A percentile compares a stretch with the other conserved stretches of the same genome.
Conservation (phyloP, 2,329 filamentous ascomycete species). For the Penicillium sp. region DNA sequence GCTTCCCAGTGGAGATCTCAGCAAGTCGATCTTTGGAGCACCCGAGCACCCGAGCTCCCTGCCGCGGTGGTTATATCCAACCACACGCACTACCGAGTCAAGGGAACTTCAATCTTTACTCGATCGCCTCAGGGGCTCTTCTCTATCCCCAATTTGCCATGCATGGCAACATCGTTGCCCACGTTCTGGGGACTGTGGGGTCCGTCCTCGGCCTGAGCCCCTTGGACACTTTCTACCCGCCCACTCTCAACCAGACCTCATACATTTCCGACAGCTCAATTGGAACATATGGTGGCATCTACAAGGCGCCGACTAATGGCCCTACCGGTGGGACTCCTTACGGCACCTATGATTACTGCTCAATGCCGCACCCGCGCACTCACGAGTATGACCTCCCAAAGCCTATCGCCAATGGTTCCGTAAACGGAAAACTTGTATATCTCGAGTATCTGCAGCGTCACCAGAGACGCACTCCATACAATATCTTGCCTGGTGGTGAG, state of each 20-base stretch:
- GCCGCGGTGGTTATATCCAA: conserved; percentile 3
- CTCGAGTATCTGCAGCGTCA: conserved; percentile 40
- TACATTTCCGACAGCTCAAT: conserved; percentile 35
- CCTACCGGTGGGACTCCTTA: conserved; percentile 21
- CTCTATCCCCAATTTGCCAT: conserved; percentile 3
- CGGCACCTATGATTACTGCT: conserved; percentile 39
- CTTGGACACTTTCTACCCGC: conserved; percentile 33
- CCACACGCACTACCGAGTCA: background rate
- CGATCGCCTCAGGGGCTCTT: background rate
- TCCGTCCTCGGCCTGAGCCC: conserved; percentile 12
- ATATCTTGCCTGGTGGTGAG: conserved; percentile 38
- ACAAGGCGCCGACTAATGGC: conserved; percentile 25
- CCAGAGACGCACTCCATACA: conserved; percentile 38
- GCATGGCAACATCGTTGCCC: conserved; percentile 5
- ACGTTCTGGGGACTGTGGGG: conserved; percentile 6
- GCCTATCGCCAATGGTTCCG: conserved; percentile 24
- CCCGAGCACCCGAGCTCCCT: conserved; percentile 1
- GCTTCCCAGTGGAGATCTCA: background rate
- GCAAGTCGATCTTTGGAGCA: background rate
- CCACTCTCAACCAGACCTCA: conserved; percentile 33
- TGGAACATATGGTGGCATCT: conserved; percentile 37
- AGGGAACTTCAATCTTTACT: background rate
- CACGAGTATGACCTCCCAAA: conserved; percentile 30
- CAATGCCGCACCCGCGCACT: conserved; percentile 38
- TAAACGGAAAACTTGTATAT: conserved; percentile 32